A percentile compares a stretch with the other conserved stretches of the same genome.
These are phyloP conservation scores for Poa annua DNA, from an alignment of 176 grass and related monocot species.

Conservation along the genomic window DNA sequence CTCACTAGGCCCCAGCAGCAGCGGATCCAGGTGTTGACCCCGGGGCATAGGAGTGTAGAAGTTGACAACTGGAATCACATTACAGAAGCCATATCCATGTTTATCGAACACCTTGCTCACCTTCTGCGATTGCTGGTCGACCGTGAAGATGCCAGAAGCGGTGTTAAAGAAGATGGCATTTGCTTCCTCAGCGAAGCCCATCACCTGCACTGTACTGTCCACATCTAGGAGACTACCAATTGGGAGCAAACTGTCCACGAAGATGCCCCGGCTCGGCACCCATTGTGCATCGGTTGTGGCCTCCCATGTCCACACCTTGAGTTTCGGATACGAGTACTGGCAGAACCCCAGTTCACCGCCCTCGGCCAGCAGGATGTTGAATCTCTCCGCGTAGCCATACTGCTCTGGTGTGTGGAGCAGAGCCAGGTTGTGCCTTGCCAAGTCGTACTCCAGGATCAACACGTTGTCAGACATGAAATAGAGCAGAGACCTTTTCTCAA, in stretches of 20 bases:
- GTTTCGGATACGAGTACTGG: not conserved
- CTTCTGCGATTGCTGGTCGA: not conserved
- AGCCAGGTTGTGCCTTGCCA: not conserved
- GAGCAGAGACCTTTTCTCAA: not conserved
- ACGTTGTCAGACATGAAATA: not conserved
- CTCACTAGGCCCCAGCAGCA: not conserved
- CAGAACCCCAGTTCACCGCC: too few species aligned
- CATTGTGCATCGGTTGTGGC: not conserved
- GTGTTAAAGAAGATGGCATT: not conserved
- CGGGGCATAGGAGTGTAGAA: not conserved
- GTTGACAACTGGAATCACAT: not conserved
- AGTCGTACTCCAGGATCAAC: not conserved
- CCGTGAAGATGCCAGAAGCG: not conserved
- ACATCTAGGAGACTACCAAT: too few species aligned
- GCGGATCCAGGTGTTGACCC: not conserved
- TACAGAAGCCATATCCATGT: not conserved
- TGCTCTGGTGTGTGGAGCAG: not conserved
- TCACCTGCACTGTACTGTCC: too few species aligned
- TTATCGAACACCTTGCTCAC: not conserved
- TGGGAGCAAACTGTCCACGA: not conserved
- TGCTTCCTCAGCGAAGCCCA: not conserved
- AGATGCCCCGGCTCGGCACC: not conserved
- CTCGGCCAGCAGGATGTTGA: not conserved
- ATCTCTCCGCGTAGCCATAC: not conserved
- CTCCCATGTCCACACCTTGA: not conserved